A percentile compares a stretch with the other conserved stretches of the same genome.
phyloP scores from a whole-genome alignment of 1,284 basidiomycete genomes.

The Puccinia novopanici region DNA sequence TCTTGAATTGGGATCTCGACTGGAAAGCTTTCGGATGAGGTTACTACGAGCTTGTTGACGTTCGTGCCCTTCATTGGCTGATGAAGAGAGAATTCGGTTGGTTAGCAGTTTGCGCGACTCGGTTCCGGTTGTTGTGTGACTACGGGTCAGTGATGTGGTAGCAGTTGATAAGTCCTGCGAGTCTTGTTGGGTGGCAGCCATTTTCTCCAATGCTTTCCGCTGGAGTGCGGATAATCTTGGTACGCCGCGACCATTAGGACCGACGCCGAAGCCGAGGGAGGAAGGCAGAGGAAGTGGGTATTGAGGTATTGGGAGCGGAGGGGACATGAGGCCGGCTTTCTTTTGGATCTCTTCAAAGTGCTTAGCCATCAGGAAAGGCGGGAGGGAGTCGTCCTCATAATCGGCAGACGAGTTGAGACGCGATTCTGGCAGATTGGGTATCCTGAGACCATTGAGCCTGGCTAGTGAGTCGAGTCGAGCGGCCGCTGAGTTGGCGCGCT shows the following conservation, averaged over 20 bases:
- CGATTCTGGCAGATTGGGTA: background rate
- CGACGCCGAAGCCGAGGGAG: conserved; percentile 40
- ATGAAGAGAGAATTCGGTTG: background rate
- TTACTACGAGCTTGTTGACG: conserved; percentile 44
- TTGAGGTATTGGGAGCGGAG: background rate
- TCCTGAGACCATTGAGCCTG: conserved; percentile 30
- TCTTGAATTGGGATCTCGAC: background rate
- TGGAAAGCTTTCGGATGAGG: conserved; percentile 46
- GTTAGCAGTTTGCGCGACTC: conserved; percentile 10
- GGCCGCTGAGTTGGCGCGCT: conserved; percentile 45
- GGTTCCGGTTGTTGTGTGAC: conserved; percentile 46
- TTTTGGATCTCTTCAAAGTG: conserved; percentile 39
- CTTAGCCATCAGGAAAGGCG: conserved; percentile 36
- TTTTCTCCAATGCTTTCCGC: conserved; percentile 46
- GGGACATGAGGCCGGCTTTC: conserved; percentile 11
- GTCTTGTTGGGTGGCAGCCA: conserved; percentile 4
- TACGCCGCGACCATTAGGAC: conserved; percentile 42
- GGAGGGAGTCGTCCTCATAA: background rate
- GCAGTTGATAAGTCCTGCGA: background rate
- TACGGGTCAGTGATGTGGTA: conserved; percentile 32
- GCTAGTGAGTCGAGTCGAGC: conserved; percentile 44
- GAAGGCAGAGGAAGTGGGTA: conserved; percentile 17
- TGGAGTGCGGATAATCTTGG: conserved; percentile 44
- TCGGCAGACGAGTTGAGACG: background rate
- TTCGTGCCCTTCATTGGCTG: background rate